Conservation (phyloP, 1,139 yeast species). For the Magnusiomyces suaveolens region DNA sequence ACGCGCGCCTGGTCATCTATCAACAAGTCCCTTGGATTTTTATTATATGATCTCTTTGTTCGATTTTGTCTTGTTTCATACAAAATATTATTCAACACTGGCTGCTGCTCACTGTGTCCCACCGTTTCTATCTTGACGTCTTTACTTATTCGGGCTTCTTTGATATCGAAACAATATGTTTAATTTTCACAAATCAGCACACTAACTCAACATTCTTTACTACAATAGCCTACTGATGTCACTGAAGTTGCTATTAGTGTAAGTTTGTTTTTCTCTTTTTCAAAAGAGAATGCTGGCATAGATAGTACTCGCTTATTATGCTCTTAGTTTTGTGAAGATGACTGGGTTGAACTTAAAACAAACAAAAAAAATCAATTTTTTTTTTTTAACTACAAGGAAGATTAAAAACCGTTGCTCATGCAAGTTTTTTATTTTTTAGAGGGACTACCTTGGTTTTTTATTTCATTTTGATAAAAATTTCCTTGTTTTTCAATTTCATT, state of each 20-base stretch:
- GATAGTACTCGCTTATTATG: neutral
- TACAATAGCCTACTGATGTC: slow-evolving; percentile 29
- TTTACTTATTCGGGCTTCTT: neutral
- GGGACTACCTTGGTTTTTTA: too few relatives aligned
- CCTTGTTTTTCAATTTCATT: too few relatives aligned
- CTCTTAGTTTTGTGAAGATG: neutral
- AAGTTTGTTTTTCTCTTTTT: slow-evolving; percentile 19
- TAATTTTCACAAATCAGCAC: slow-evolving; percentile 1
- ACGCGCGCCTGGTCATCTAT: neutral
- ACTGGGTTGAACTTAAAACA: neutral
- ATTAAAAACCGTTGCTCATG: neutral
- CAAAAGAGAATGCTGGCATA: neutral
- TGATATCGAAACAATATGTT: neutral
- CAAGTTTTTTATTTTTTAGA: too few relatives aligned
- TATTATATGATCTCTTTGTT: neutral
- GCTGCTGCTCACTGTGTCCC: neutral
- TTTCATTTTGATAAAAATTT: too few relatives aligned
- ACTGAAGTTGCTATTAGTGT: slow-evolving; percentile 31
- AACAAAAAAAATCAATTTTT: too few relatives aligned
- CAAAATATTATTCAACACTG: too few relatives aligned
- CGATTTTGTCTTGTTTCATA: neutral
- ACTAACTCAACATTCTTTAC: slow-evolving; percentile 17
- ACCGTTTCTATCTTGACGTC: neutral
- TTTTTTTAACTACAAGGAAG: neutral
- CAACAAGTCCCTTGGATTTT: neutral